A percentile compares a stretch with the other conserved stretches of the same genome.
These are phyloP conservation scores for Gastrolobium bilobum DNA, from an alignment of 306 rosid species.

Conservation along the genomic window DNA sequence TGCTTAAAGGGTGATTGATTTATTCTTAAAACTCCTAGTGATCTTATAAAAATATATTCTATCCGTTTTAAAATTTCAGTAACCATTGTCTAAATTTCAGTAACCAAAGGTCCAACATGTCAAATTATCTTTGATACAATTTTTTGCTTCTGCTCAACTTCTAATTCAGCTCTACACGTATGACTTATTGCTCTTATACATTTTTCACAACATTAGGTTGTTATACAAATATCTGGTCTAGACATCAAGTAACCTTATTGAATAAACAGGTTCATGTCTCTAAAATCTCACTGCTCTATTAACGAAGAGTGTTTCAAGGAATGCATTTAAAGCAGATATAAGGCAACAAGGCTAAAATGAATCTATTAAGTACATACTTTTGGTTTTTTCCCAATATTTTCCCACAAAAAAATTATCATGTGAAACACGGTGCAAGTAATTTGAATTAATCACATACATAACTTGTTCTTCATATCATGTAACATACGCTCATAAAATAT, in stretches of 20 bases:
- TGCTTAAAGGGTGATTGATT: too few species aligned
- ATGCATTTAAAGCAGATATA: constrained; percentile 28
- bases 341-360: constrained; percentile 15
- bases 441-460: constrained; percentile 42
- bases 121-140: not conserved
- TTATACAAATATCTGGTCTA: constrained; percentile 9
- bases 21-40: too few species aligned
- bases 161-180: not conserved
- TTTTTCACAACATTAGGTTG: not conserved
- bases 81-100: not conserved
- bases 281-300: constrained; percentile 15
- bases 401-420: constrained; percentile 36
- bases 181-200: not conserved
- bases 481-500: constrained; percentile 64
- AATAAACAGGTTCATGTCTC: not conserved
- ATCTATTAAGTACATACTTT: constrained; percentile 38
- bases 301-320: constrained; percentile 22
- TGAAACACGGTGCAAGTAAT: constrained; percentile 40
- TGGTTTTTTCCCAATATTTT: constrained; percentile 11
- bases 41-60: too few species aligned
- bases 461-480: constrained; percentile 45
- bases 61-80: too few species aligned
- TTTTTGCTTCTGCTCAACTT: not conserved
- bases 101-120: not conserved
- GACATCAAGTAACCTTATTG: not conserved